A percentile compares a stretch with the other conserved stretches of the same genome.
phyloP scores from a whole-genome alignment of 768 basidiomycete species.

The Tylopilus felleus region DNA sequence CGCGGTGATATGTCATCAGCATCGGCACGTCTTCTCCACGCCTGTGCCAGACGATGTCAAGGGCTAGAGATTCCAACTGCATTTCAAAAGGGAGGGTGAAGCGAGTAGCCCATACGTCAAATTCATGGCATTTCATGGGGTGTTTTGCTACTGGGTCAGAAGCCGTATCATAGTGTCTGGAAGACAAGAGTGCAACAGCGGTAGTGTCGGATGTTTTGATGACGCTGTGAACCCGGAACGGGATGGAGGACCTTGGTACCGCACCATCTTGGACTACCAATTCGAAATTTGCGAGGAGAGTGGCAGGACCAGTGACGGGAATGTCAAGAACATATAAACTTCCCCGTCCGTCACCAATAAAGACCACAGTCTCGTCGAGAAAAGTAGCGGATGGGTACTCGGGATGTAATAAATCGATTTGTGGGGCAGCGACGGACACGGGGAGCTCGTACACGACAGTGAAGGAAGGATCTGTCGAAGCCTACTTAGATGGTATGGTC shows the following conservation, averaged over 20 bases:
- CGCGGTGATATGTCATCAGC: conserved; percentile 46
- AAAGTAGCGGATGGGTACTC: conserved; percentile 78
- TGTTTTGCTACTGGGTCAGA: conserved; percentile 17
- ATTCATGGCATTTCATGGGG: conserved; percentile 39
- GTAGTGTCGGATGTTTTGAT: conserved; percentile 34
- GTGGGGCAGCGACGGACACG: conserved; percentile 42
- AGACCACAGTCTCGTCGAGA: conserved; percentile 43
- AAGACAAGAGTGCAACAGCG: conserved; percentile 55
- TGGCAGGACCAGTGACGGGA: conserved; percentile 36
- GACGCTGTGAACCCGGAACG: conserved; percentile 41
- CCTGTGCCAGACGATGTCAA: conserved; percentile 67
- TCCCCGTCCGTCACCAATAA: conserved; percentile 73
- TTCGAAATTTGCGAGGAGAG: conserved; percentile 52
- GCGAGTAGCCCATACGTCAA: conserved; percentile 64
- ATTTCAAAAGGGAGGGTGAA: conserved; percentile 44
- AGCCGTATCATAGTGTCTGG: conserved; percentile 43
- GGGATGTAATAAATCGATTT: conserved; percentile 40
- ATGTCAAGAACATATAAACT: conserved; percentile 57
- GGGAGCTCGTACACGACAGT: conserved; percentile 60
- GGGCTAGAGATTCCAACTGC: conserved; percentile 28
- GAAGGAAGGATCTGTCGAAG: conserved; percentile 48
- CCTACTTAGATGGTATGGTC: conserved; percentile 47
- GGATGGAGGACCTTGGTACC: conserved; percentile 27
- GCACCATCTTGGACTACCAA: conserved; percentile 29
- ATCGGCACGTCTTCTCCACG: conserved; percentile 70